phyloP scores from a whole-genome alignment of 2,329 filamentous ascomycete genomes.

The Macrophomina pseudophaseolina region DNA sequence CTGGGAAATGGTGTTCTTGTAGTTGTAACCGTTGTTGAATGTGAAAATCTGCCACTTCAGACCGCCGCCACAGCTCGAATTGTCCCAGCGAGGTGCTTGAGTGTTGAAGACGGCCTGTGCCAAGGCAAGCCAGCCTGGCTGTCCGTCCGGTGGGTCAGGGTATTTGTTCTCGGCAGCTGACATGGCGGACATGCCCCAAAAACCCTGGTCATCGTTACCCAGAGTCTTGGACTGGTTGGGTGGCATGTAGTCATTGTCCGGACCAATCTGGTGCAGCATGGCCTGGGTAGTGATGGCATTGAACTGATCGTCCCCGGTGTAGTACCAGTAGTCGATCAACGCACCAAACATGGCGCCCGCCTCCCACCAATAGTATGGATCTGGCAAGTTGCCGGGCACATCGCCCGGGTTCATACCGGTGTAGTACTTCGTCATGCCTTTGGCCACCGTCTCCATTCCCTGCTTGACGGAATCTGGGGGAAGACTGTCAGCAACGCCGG shows the following conservation, averaged over 20 bases:
- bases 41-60: constrained; percentile 86
- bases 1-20: constrained; percentile 65
- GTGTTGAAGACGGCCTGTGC: constrained; percentile 82
- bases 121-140: constrained; percentile 76
- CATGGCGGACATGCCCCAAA: constrained; percentile 65
- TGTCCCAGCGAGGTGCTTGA: constrained; percentile 74
- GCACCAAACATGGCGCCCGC: constrained; percentile 47
- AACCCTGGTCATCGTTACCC: constrained; percentile 64
- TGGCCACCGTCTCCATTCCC: constrained; percentile 21
- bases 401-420: constrained; percentile 25
- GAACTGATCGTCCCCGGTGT: constrained; percentile 47
- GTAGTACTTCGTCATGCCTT: constrained; percentile 26
- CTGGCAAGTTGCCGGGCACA: constrained; percentile 55
- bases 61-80: constrained; percentile 69
- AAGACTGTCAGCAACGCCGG: not conserved
- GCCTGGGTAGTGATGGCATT: constrained; percentile 53
- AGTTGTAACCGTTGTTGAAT: constrained; percentile 71
- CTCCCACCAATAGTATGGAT: constrained; percentile 52
- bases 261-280: constrained; percentile 75
- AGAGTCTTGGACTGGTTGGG: constrained; percentile 41
- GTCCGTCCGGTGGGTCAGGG: constrained; percentile 42
- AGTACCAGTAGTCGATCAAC: constrained; percentile 50
- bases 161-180: constrained; percentile 61
- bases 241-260: constrained; percentile 73
- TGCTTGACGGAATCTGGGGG: constrained; percentile 23